These are phyloP conservation scores for Teratosphaeria epicoccoides DNA, from an alignment of 2,329 filamentous ascomycete species.

Conservation along the genomic window DNA sequence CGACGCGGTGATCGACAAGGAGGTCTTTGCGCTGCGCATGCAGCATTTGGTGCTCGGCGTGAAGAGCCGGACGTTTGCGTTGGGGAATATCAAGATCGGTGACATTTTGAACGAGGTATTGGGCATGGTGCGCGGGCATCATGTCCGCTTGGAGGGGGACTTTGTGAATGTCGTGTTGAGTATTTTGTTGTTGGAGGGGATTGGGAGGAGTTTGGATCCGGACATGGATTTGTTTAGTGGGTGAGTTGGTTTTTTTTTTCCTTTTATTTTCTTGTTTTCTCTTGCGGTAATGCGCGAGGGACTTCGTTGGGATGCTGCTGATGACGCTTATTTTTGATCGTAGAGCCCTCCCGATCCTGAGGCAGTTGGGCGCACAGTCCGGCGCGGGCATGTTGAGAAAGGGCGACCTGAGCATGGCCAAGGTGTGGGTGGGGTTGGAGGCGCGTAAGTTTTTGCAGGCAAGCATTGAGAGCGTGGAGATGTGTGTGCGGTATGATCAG, in stretches of 20 bases:
- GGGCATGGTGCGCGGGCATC: conserved; percentile 80
- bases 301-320: conserved; percentile 2
- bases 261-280: neutral
- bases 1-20: conserved; percentile 74
- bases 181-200: conserved; percentile 86
- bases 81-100: conserved; percentile 91
- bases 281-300: neutral
- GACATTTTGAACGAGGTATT: conserved; percentile 88
- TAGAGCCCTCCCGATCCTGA: conserved; percentile 79
- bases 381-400: conserved; percentile 47
- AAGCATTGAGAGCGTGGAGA: conserved; percentile 79
- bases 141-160: conserved; percentile 89
- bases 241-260: conserved; percentile 32
- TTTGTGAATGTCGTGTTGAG: conserved; percentile 98
- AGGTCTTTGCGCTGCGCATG: conserved; percentile 92
- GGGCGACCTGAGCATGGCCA: conserved; percentile 57
- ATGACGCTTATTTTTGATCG: conserved; percentile 21
- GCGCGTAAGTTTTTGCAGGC: conserved; percentile 81
- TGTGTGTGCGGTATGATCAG: conserved; percentile 82
- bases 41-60: conserved; percentile 88
- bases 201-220: conserved; percentile 77
- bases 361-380: conserved; percentile 74
- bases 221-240: conserved; percentile 74
- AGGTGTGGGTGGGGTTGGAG: conserved; percentile 85
- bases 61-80: conserved; percentile 79